phyloP scores from a whole-genome alignment of 1,284 basidiomycete genomes.

The Cutaneotrichosporon mucoides region DNA sequence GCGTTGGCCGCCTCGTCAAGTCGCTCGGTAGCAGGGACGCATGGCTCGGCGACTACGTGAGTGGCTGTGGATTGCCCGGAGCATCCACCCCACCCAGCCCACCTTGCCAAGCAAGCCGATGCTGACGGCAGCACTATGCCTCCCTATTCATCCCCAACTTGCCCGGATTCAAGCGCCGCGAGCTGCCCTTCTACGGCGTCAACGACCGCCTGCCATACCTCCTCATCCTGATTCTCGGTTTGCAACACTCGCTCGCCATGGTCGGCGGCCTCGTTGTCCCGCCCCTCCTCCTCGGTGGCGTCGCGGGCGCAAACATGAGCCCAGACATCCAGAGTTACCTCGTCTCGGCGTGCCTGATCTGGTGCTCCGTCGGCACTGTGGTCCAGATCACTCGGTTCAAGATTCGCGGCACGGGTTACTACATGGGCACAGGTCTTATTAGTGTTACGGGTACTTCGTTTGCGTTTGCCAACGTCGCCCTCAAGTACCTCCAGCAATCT shows the following conservation, averaged over 20 bases:
- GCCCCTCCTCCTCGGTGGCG: slow-evolving; percentile 29
- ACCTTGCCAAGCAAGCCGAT: neutral
- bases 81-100: no score
- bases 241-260: slow-evolving; percentile 37
- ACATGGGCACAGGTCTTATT: slow-evolving; percentile 34
- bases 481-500: slow-evolving; percentile 19
- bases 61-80: neutral
- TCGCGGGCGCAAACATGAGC: slow-evolving; percentile 28
- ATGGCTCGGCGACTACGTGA: slow-evolving; percentile 35
- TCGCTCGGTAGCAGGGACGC: slow-evolving; percentile 24
- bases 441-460: slow-evolving; percentile 32
- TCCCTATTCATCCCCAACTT: slow-evolving; percentile 35
- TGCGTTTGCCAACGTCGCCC: slow-evolving; percentile 32
- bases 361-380: slow-evolving; percentile 30
- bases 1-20: slow-evolving; percentile 3
- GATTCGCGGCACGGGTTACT: slow-evolving; percentile 27
- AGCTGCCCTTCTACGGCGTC: slow-evolving; percentile 34
- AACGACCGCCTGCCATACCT: slow-evolving; percentile 30
- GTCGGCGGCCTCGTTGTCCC: slow-evolving; percentile 34
- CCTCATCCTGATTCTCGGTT: slow-evolving; percentile 31
- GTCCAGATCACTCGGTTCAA: slow-evolving; percentile 27
- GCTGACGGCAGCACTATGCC: slow-evolving; percentile 19
- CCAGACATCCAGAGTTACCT: slow-evolving; percentile 30
- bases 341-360: slow-evolving; percentile 34
- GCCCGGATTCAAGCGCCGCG: slow-evolving; percentile 23